Evolutionary conservation across 2,329 filamentous ascomycete species (phyloP).

Genomic region (Talaromyces rugulosus): DNA sequence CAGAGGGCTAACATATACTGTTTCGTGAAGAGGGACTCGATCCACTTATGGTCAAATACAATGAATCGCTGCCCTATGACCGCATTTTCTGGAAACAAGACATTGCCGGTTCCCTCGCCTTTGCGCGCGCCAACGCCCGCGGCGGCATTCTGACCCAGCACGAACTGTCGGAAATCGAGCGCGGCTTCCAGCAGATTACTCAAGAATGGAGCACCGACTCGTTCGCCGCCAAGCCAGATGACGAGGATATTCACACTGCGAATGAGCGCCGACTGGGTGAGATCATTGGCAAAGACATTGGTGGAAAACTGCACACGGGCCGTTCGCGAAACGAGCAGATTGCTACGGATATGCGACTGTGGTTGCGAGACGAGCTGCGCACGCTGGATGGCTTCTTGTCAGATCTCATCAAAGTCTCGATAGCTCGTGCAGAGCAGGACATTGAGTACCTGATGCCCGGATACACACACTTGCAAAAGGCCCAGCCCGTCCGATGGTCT

Average conservation of each 20-base stretch:
- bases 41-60: conserved; percentile 82
- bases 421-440: conserved; percentile 66
- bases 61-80: conserved; percentile 76
- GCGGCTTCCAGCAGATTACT: conserved; percentile 59
- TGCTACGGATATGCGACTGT: conserved; percentile 84
- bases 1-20: conserved; percentile 25
- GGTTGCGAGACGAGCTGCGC: conserved; percentile 71
- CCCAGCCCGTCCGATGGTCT: conserved; percentile 74
- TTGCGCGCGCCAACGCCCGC: conserved; percentile 73
- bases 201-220: conserved; percentile 40
- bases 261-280: conserved; percentile 73
- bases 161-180: conserved; percentile 71
- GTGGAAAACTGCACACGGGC: conserved; percentile 84
- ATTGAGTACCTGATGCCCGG: conserved; percentile 79
- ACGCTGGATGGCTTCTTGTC: conserved; percentile 65
- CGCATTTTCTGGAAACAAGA: conserved; percentile 74
- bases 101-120: conserved; percentile 75
- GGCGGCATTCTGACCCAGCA: conserved; percentile 66
- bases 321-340: conserved; percentile 89
- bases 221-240: conserved; percentile 35
- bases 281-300: conserved; percentile 79
- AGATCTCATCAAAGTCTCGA: conserved; percentile 65
- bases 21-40: conserved; percentile 61
- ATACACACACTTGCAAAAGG: conserved; percentile 83
- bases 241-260: conserved; percentile 64